These are phyloP conservation scores for Pseudonitzschia multistriata DNA, from an alignment of 108 stramenopile species.

Conservation along the genomic window DNA sequence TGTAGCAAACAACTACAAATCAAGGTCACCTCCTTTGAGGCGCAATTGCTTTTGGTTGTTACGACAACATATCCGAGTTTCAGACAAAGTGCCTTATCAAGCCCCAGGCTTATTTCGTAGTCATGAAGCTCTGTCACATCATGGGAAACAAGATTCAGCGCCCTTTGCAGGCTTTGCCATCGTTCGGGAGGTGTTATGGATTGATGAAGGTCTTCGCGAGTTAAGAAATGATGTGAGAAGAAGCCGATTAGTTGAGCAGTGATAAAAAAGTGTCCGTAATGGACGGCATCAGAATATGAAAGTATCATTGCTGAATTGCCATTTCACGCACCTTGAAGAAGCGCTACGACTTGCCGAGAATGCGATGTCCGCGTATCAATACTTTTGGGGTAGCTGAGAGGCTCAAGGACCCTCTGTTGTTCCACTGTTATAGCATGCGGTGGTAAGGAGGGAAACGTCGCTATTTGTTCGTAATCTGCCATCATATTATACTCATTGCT, in stretches of 20 bases:
- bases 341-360: neutral
- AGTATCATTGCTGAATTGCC: neutral
- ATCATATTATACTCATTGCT: neutral
- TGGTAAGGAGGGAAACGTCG: neutral
- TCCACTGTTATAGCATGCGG: neutral
- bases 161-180: slow-evolving; percentile 19
- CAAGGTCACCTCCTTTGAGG: slow-evolving; percentile 17
- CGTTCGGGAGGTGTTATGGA: slow-evolving; percentile 32
- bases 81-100: slow-evolving; percentile 34
- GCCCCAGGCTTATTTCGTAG: slow-evolving; percentile 34
- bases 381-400: neutral
- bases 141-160: slow-evolving; percentile 31
- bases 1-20: slow-evolving; percentile 29
- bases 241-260: too few species aligned
- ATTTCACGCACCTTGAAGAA: slow-evolving; percentile 5
- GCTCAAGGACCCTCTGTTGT: neutral
- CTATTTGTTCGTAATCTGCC: neutral
- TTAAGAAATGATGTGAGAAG: too few species aligned
- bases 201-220: slow-evolving; percentile 26
- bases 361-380: neutral
- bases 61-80: slow-evolving; percentile 41
- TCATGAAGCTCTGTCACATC: slow-evolving; percentile 33
- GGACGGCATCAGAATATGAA: too few species aligned
- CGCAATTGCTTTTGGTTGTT: neutral
- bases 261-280: too few species aligned